Conservation (phyloP, 495 filamentous ascomycete species). For the Aspergillus olivimuriae region DNA sequence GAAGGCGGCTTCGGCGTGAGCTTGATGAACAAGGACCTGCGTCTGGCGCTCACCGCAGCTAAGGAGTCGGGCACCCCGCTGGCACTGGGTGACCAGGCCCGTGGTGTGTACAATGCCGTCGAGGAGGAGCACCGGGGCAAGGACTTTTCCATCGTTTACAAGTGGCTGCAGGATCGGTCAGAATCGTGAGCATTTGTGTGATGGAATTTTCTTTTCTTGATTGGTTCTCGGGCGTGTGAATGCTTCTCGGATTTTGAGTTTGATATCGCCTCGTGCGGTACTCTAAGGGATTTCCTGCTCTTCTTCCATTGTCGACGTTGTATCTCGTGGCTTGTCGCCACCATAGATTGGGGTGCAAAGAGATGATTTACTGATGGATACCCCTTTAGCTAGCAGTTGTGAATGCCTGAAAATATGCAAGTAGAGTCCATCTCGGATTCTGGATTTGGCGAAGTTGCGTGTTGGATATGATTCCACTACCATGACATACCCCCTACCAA, state of each 20-base stretch:
- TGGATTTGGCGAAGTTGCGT: too few relatives aligned
- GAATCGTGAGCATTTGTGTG: slow-evolving; percentile 6
- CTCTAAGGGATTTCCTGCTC: neutral
- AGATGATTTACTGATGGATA: neutral
- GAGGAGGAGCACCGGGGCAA: slow-evolving; percentile 56
- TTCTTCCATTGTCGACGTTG: neutral
- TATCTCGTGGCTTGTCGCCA: neutral
- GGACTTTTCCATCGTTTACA: slow-evolving; percentile 84
- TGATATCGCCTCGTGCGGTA: too few relatives aligned
- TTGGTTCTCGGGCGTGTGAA: neutral
- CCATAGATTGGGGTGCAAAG: neutral
- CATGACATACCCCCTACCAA: too few relatives aligned
- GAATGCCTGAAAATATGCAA: too few relatives aligned
- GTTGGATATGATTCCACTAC: too few relatives aligned
- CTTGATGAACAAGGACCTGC: slow-evolving; percentile 80
- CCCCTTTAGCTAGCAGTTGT: neutral
- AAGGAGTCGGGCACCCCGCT: slow-evolving; percentile 59
- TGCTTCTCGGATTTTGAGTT: neutral
- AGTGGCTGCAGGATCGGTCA: slow-evolving; percentile 51
- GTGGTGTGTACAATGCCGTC: slow-evolving; percentile 61
- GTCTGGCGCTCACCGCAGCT: slow-evolving; percentile 67
- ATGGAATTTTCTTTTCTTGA: neutral
- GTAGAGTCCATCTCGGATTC: too few relatives aligned
- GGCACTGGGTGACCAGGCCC: slow-evolving; percentile 57
- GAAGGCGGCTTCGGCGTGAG: slow-evolving; percentile 75